Conservation (phyloP, 78 protist genomes). For the Dictyostelium purpureum region DNA sequence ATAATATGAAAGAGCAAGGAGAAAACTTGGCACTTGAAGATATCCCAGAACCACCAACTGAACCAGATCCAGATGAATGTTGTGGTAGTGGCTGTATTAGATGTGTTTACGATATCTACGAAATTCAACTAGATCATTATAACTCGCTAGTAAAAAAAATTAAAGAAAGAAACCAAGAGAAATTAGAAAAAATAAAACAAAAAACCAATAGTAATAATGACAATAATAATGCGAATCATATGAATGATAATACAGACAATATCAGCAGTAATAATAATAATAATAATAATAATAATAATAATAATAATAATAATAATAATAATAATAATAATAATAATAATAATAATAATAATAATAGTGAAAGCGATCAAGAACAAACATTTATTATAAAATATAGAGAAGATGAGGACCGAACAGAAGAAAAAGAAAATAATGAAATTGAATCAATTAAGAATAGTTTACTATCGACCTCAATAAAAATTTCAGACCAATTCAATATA, state of each 20-base stretch:
- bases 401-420: too few species aligned
- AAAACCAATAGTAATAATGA: background rate
- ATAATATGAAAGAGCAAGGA: background rate
- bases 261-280: background rate
- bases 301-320: background rate
- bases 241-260: background rate
- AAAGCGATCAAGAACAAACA: background rate
- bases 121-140: slow-evolving; percentile 13
- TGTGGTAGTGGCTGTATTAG: slow-evolving; percentile 68
- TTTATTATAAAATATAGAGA: background rate
- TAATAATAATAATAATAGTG: background rate
- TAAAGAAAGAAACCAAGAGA: background rate
- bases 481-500: background rate
- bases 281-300: background rate
- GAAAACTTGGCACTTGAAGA: slow-evolving; percentile 7
- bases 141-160: background rate
- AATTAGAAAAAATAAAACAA: background rate
- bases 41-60: slow-evolving; percentile 25
- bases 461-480: background rate
- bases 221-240: background rate
- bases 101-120: slow-evolving; percentile 68
- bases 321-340: background rate
- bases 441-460: background rate
- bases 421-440: background rate
- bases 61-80: slow-evolving; percentile 56